phyloP scores from a whole-genome alignment of 2,329 filamentous ascomycete species.

The Fusarium euwallaceae region DNA sequence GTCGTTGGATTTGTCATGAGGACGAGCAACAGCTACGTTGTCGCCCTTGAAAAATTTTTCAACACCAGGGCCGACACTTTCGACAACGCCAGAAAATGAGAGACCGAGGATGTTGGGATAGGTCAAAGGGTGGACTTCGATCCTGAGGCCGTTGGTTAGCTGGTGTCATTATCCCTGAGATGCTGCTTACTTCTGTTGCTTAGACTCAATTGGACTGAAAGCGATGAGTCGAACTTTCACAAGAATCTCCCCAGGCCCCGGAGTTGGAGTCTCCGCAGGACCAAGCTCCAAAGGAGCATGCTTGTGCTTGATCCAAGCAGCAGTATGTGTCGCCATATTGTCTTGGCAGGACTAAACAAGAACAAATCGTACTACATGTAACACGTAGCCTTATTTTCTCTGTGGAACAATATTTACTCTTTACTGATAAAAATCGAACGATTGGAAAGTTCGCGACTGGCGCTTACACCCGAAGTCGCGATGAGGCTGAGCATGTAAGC shows the following conservation, averaged over 20 bases:
- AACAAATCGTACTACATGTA: not conserved
- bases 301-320: not conserved
- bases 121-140: not conserved
- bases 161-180: no score
- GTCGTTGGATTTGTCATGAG: not conserved
- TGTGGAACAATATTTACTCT: not conserved
- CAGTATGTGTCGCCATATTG: not conserved
- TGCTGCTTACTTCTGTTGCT: slow-evolving; percentile 3
- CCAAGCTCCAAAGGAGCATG: not conserved
- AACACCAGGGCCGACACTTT: not conserved
- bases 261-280: not conserved
- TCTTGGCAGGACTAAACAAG: not conserved
- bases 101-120: not conserved
- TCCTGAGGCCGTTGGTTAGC: no score
- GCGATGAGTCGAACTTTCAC: not conserved
- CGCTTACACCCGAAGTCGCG: not conserved
- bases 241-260: not conserved
- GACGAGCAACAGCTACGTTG: not conserved
- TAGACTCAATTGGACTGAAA: not conserved
- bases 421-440: not conserved
- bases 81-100: not conserved
- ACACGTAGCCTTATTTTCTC: not conserved
- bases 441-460: not conserved
- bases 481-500: slow-evolving; percentile 7
- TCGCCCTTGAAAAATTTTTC: not conserved